Evolutionary conservation across 2,329 filamentous ascomycete species (phyloP).

Genomic region (Aspergillus udagawae): DNA sequence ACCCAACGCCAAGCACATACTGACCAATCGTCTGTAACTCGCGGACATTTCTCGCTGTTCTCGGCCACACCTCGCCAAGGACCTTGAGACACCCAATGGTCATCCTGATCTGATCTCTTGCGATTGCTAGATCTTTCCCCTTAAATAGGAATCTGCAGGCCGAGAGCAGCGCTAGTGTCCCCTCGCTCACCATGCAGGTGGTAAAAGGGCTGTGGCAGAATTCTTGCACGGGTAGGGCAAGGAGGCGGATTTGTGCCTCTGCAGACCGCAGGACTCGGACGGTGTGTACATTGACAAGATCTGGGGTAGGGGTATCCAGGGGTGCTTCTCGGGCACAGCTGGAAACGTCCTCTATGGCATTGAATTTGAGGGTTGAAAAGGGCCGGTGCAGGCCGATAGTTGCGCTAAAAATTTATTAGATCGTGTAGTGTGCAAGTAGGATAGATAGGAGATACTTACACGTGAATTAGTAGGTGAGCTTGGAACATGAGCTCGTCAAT

Average conservation of each 20-base stretch:
- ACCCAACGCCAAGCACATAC: constrained; percentile 21
- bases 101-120: no score
- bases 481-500: no score
- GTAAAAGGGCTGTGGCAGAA: constrained; percentile 40
- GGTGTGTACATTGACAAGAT: constrained; percentile 38
- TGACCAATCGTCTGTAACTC: constrained; percentile 42
- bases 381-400: no score
- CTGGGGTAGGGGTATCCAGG: constrained; percentile 11
- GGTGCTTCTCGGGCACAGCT: constrained; percentile 11
- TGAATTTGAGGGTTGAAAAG: no score
- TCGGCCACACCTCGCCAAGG: constrained; percentile 37
- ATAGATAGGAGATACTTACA: no score
- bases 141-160: no score
- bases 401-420: no score
- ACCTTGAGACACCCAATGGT: constrained; percentile 27
- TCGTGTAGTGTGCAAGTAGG: no score
- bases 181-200: constrained; percentile 35
- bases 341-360: no score
- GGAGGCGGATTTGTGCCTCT: constrained; percentile 37
- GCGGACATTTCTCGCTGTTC: constrained; percentile 32
- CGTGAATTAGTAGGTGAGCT: no score
- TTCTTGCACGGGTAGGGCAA: constrained; percentile 32
- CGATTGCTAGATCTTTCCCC: no score
- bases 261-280: constrained; percentile 36
- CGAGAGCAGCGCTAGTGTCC: no score